These are phyloP conservation scores for Rutstroemia sp. DNA, from an alignment of 2,329 filamentous ascomycete species.

Conservation along the genomic window DNA sequence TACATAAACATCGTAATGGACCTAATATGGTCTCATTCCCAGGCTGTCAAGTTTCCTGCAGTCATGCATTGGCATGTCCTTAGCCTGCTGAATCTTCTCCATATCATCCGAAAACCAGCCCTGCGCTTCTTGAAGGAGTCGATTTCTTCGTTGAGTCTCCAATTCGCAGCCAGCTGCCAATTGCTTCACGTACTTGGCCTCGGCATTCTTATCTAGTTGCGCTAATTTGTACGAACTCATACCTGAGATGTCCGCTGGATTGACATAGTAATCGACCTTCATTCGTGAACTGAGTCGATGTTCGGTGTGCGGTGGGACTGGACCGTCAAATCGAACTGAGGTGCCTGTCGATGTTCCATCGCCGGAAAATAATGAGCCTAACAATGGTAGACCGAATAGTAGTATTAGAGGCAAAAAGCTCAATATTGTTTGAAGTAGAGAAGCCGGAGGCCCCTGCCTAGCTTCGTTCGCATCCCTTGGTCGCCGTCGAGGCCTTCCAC, in stretches of 20 bases:
- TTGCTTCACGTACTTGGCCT: slow-evolving; percentile 61
- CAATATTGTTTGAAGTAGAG: slow-evolving; percentile 47
- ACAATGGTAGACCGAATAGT: slow-evolving; percentile 76
- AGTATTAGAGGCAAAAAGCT: slow-evolving; percentile 82
- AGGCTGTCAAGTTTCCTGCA: slow-evolving; percentile 49
- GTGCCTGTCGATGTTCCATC: slow-evolving; percentile 49
- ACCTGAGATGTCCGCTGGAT: slow-evolving; percentile 67
- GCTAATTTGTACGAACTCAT: slow-evolving; percentile 62
- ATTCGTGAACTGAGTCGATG: slow-evolving; percentile 64
- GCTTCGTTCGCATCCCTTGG: slow-evolving; percentile 55
- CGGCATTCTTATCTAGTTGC: slow-evolving; percentile 70
- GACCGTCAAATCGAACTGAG: slow-evolving; percentile 66
- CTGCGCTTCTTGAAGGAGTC: slow-evolving; percentile 56
- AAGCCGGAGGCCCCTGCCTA: slow-evolving; percentile 41
- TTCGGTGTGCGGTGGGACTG: slow-evolving; percentile 64
- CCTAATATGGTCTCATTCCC: slow-evolving; percentile 26
- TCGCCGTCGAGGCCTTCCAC: slow-evolving; percentile 65
- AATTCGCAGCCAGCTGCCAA: slow-evolving; percentile 66
- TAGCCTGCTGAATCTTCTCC: slow-evolving; percentile 43
- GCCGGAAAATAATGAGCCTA: slow-evolving; percentile 69
- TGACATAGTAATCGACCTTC: slow-evolving; percentile 76
- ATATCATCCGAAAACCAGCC: slow-evolving; percentile 64
- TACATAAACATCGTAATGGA: slow-evolving; percentile 1
- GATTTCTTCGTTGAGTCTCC: slow-evolving; percentile 52
- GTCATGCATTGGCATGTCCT: slow-evolving; percentile 50